phyloP scores from a whole-genome alignment of 2,329 filamentous ascomycete species.

The Colletotrichum lupini region DNA sequence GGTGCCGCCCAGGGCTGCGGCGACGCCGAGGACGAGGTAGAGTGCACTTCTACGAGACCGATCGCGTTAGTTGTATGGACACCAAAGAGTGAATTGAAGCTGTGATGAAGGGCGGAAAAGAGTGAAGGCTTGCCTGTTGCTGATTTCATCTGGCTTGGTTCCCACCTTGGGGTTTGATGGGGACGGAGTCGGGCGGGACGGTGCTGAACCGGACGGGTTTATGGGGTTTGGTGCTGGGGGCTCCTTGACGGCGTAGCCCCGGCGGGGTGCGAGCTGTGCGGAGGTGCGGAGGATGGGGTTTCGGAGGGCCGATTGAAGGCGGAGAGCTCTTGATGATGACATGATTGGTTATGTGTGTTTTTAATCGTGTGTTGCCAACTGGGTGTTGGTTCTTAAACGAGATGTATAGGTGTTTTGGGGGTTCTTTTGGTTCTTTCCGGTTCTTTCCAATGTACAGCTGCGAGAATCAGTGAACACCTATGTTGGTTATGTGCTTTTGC shows the following conservation, averaged over 20 bases:
- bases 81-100: neutral
- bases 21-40: neutral
- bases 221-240: neutral
- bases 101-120: too few species aligned
- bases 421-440: too few species aligned
- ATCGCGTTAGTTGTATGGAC: neutral
- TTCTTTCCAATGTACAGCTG: too few species aligned
- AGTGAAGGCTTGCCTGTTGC: neutral
- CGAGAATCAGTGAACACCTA: too few species aligned
- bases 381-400: too few species aligned
- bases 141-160: conserved; percentile 4
- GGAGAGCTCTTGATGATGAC: conserved; percentile 6
- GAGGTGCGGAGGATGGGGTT: neutral
- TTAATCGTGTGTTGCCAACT: too few species aligned
- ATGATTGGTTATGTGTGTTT: neutral
- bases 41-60: neutral
- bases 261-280: neutral
- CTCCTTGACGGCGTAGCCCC: neutral
- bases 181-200: neutral
- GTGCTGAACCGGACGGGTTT: neutral
- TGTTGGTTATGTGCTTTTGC: neutral
- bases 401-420: too few species aligned
- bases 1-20: neutral
- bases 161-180: neutral
- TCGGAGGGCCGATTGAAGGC: neutral